Percentiles rank a stretch among this genome's conserved stretches.
Evolutionary conservation across 1,284 basidiomycete species (phyloP).

Genomic region (Cryptococcus sp.): DNA sequence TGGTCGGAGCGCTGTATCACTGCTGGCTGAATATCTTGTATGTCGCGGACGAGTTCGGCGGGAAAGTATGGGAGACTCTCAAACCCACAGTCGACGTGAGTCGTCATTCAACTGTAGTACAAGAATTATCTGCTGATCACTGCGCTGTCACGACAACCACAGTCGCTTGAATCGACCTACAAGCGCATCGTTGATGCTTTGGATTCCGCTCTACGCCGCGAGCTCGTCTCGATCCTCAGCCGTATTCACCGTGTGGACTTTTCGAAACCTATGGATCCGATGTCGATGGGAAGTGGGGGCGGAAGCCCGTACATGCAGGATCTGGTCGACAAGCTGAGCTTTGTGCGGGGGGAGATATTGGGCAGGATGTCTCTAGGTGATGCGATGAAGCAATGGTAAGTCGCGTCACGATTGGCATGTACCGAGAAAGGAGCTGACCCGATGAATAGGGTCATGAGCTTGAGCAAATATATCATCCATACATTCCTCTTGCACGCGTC

Average conservation of each 20-base stretch:
- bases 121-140: too few relatives aligned
- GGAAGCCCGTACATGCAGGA: slow-evolving; percentile 87
- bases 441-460: slow-evolving; percentile 62
- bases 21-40: slow-evolving; percentile 70
- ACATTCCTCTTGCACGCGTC: slow-evolving; percentile 87
- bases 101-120: slow-evolving; percentile 8
- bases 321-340: slow-evolving; percentile 77
- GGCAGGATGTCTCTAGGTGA: slow-evolving; percentile 71
- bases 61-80: slow-evolving; percentile 64
- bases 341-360: slow-evolving; percentile 74
- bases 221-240: slow-evolving; percentile 72
- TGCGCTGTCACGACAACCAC: background rate
- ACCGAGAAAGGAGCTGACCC: background rate
- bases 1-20: slow-evolving; percentile 77
- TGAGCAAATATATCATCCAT: slow-evolving; percentile 73
- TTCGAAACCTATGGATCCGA: slow-evolving; percentile 64
- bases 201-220: slow-evolving; percentile 71
- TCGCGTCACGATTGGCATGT: background rate
- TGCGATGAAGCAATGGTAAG: slow-evolving; percentile 68
- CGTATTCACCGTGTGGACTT: slow-evolving; percentile 83
- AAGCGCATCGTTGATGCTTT: slow-evolving; percentile 69
- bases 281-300: slow-evolving; percentile 61
- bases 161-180: slow-evolving; percentile 66
- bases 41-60: slow-evolving; percentile 70
- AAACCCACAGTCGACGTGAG: slow-evolving; percentile 65